Evolutionary conservation across 1,284 basidiomycete species (phyloP).

Genomic region (Puccinia novopanici): DNA sequence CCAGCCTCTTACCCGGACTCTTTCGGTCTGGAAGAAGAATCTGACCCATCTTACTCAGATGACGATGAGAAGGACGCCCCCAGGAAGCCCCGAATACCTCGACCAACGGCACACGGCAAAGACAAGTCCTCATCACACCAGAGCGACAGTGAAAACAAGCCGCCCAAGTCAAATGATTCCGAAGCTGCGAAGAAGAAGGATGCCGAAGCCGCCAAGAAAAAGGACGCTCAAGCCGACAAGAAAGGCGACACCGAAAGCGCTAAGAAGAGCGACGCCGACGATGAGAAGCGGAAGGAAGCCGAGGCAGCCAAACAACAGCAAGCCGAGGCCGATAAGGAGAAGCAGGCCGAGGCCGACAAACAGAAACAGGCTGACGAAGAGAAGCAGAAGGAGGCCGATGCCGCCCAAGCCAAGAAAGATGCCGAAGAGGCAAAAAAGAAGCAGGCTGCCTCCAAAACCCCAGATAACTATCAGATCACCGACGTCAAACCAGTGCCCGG

Average conservation of each 20-base stretch:
- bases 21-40: neutral
- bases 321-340: neutral
- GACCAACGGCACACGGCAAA: neutral
- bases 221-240: neutral
- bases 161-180: neutral
- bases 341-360: neutral
- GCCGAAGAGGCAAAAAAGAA: conserved; percentile 9
- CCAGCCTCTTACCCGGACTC: conserved; percentile 8
- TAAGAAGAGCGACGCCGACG: neutral
- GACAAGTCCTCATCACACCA: neutral
- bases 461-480: neutral
- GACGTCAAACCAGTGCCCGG: conserved; percentile 8
- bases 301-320: neutral
- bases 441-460: neutral
- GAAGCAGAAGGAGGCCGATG: conserved; percentile 8
- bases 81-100: neutral
- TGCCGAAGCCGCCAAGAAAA: neutral
- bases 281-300: neutral
- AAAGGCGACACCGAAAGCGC: neutral
- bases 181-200: conserved; percentile 5
- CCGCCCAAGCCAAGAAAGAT: neutral
- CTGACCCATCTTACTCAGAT: neutral
- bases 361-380: neutral
- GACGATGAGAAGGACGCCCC: neutral
- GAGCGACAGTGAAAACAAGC: neutral